phyloP scores from a whole-genome alignment of 2,329 filamentous ascomycete genomes.

The Claviceps sp. region DNA sequence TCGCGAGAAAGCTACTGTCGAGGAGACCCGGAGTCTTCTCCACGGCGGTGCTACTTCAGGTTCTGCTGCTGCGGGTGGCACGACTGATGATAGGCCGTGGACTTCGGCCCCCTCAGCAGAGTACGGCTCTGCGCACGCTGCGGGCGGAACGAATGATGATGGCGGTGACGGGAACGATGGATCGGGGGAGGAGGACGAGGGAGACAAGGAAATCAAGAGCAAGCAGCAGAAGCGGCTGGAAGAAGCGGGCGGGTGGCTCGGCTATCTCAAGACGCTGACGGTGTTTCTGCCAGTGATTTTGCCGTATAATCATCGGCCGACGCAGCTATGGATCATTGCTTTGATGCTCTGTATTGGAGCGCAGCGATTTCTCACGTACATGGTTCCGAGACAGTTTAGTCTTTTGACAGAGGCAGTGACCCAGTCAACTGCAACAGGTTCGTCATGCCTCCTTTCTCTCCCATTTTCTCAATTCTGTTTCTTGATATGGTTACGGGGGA shows the following conservation, averaged over 20 bases:
- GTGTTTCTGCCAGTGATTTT: slow-evolving; percentile 15
- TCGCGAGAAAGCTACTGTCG: background rate
- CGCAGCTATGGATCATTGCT: slow-evolving; percentile 14
- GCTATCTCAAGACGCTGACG: slow-evolving; percentile 12
- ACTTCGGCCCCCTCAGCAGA: background rate
- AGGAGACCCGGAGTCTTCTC: slow-evolving; percentile 3
- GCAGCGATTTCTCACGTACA: slow-evolving; percentile 12
- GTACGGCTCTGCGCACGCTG: slow-evolving; percentile 8
- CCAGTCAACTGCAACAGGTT: slow-evolving; percentile 11
- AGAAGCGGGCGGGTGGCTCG: slow-evolving; percentile 13
- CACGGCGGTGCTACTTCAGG: background rate
- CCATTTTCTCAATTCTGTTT: too few relatives aligned
- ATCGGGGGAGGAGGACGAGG: slow-evolving; percentile 6
- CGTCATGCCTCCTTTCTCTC: background rate
- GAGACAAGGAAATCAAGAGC: slow-evolving; percentile 12
- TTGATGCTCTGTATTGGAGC: slow-evolving; percentile 9
- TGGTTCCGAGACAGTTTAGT: slow-evolving; percentile 15
- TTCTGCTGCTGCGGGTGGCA: too few relatives aligned
- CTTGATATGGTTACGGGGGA: too few relatives aligned
- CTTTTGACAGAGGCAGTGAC: slow-evolving; percentile 11
- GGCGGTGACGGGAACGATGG: slow-evolving; percentile 9
- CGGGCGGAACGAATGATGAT: slow-evolving; percentile 10
- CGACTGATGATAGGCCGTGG: background rate
- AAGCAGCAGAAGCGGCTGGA: slow-evolving; percentile 12
- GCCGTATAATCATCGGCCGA: slow-evolving; percentile 12